Percentiles rank a stretch among this genome's conserved stretches.
phyloP scores from a whole-genome alignment of 192 early-diverging fungal species.

The Coemansia sp. region DNA sequence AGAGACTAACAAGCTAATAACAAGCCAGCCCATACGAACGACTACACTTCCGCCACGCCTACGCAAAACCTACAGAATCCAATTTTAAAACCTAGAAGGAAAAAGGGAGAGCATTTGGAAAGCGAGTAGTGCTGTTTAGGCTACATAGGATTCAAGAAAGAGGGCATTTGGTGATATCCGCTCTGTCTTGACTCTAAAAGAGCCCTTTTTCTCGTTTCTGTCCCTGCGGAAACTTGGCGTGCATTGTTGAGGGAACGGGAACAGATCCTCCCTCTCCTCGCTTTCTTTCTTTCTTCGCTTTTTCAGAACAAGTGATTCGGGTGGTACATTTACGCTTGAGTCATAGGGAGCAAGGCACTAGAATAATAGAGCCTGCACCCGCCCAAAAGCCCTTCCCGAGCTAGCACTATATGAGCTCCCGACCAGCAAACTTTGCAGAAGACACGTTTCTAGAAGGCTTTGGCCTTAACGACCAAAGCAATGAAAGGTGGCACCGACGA shows the following conservation, averaged over 20 bases:
- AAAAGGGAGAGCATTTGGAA: neutral
- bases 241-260: neutral
- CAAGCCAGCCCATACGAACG: neutral
- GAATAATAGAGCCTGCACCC: slow-evolving; percentile 8
- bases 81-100: neutral
- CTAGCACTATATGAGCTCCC: slow-evolving; percentile 4
- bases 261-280: no score
- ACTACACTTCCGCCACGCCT: neutral
- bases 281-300: neutral
- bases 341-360: slow-evolving; percentile 9
- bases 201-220: neutral
- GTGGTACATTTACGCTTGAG: neutral
- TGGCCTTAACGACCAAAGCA: slow-evolving; percentile 1
- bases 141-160: neutral
- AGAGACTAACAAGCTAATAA: slow-evolving; percentile 14
- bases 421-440: neutral
- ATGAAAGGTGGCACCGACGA: neutral
- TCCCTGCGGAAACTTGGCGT: neutral
- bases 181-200: neutral
- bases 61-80: neutral
- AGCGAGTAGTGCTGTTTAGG: neutral
- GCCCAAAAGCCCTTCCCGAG: neutral
- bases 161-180: neutral
- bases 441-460: slow-evolving; percentile 5
- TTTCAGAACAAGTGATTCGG: neutral